Evolutionary conservation across 1,284 basidiomycete species (phyloP), one percentile per base, ranked within the genome.

Genomic region (Boletus sp.): DNA sequence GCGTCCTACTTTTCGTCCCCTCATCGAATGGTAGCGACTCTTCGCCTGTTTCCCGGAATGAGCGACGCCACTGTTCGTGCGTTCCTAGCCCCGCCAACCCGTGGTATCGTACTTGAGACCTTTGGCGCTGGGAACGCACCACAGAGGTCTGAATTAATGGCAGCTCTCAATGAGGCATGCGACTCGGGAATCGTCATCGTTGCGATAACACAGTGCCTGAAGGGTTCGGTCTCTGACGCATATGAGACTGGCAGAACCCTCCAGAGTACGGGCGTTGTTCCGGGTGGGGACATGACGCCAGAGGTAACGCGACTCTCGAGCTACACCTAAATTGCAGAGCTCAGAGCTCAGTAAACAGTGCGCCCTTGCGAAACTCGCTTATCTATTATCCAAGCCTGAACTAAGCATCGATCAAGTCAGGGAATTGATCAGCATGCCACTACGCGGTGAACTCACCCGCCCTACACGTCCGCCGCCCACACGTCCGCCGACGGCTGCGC

Each of bases 251-350:
- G 92, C 6, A 76, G 84, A 54, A 81, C 81, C 5, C 71, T 96
- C 7, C 71, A 84, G 14, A 76, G 79, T 46, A 75, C 72, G n/a
- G 89, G 91, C 1, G 82, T 92, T 22, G 77, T 91, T 20, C 76
- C 87, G 0, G 89, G 88, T 8, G 82, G 79, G 22, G 93, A 96
- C 65, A 95, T 96, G 93, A 95, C 94, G 2, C 90, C 91, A 12
- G 93, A 96, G 78, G 91, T 89, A 53, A 55, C 67, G 46, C 25
- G 3, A 13, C 22, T 10, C 10, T n/a, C 22, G 17, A 20, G 30
- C 58, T 47, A 2, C 23, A 40, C 50, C 26, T 25, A 25, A 29
- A 32, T 17, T 29, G n/a, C 39, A 26, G 49, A 29, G 25, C 49
- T 53, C 14, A 52, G 41, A 16, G 45, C 27, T 45, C 32, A 44